phyloP scores from a whole-genome alignment of 352 stramenopile species.

The Pseudoperonospora humuli region DNA sequence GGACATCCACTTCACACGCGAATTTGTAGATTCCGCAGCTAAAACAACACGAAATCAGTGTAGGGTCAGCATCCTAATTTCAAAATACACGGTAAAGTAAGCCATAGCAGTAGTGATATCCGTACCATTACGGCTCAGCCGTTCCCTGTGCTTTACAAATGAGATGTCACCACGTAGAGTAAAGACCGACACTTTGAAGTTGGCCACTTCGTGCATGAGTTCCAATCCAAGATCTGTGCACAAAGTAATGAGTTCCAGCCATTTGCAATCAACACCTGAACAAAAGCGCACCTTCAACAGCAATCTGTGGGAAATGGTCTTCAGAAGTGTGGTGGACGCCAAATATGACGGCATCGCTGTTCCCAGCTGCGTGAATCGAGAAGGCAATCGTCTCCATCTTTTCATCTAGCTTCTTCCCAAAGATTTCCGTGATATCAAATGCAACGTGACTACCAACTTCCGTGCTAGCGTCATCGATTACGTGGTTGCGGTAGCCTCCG shows the following conservation, averaged over 20 bases:
- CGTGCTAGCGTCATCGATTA: constrained; percentile 46
- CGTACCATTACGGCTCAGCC: constrained; percentile 59
- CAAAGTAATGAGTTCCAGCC: not conserved
- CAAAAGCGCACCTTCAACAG: constrained; percentile 47
- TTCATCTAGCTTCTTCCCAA: constrained; percentile 37
- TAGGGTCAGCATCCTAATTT: not conserved
- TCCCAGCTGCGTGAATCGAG: constrained; percentile 43
- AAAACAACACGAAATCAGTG: constrained; percentile 5
- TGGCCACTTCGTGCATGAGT: constrained; percentile 73
- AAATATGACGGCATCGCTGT: constrained; percentile 45
- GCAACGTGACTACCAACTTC: constrained; percentile 54
- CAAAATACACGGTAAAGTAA: not conserved
- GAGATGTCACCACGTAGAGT: constrained; percentile 69
- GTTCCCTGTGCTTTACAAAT: constrained; percentile 74
- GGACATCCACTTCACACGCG: constrained; percentile 78
- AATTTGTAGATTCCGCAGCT: constrained; percentile 73
- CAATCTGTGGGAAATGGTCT: constrained; percentile 72
- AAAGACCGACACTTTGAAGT: constrained; percentile 76
- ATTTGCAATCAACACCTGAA: not conserved
- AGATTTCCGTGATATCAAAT: constrained; percentile 80
- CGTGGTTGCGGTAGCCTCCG: constrained; percentile 31
- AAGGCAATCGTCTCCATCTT: constrained; percentile 49
- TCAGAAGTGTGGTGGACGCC: constrained; percentile 49
- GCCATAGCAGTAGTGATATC: not conserved
- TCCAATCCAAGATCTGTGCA: constrained; percentile 62